A percentile compares a stretch with the other conserved stretches of the same genome.
These are phyloP conservation scores for Ceratonia siliqua DNA, from an alignment of 306 rosid species.

Conservation along the genomic window DNA sequence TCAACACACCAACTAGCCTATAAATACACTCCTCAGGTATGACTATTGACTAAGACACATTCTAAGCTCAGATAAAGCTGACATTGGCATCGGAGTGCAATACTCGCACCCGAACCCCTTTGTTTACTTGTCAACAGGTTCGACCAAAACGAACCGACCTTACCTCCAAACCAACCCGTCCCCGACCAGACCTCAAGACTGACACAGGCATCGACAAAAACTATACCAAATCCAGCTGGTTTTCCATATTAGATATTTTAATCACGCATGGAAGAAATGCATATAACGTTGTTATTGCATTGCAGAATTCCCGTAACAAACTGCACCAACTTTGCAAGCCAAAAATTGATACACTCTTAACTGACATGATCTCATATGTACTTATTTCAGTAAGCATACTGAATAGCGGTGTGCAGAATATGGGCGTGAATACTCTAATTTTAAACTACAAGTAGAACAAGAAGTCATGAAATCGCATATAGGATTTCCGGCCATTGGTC, in stretches of 20 bases:
- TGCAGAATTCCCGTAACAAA: not conserved
- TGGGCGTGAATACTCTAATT: not conserved
- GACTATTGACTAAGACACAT: too few species aligned
- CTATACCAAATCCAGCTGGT: not conserved
- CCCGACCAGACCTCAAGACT: too few species aligned
- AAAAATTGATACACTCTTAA: not conserved
- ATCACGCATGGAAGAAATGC: not conserved
- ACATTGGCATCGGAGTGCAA: too few species aligned
- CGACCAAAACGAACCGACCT: too few species aligned
- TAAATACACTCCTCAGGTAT: too few species aligned
- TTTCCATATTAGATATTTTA: not conserved
- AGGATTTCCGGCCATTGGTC: not conserved
- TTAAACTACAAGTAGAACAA: not conserved
- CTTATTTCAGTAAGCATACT: constrained; percentile 21
- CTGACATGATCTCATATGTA: not conserved
- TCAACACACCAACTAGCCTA: too few species aligned
- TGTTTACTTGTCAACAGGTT: too few species aligned
- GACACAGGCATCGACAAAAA: too few species aligned
- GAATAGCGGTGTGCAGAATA: not conserved
- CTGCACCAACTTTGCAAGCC: not conserved
- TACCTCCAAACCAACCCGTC: too few species aligned
- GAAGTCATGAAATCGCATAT: not conserved
- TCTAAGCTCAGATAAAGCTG: too few species aligned
- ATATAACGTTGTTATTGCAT: not conserved
- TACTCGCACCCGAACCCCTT: too few species aligned